These are phyloP conservation scores for Fusarium aywerte DNA, from an alignment of 2,329 filamentous ascomycete genomes.

Conservation along the genomic window DNA sequence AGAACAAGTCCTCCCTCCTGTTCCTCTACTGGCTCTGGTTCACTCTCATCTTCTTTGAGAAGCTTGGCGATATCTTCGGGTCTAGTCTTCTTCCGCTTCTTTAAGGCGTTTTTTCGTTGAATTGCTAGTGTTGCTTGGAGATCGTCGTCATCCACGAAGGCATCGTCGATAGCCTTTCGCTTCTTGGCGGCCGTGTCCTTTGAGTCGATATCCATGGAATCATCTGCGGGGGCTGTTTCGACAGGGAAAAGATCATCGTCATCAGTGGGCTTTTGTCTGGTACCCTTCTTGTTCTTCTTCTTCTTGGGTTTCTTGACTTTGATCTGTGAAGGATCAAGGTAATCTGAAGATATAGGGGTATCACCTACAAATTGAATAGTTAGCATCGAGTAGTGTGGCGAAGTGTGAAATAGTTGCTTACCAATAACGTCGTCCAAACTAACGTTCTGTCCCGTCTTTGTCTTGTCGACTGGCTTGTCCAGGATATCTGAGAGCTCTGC, in stretches of 20 bases:
- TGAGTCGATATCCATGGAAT: constrained; percentile 81
- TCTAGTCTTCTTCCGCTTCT: constrained; percentile 87
- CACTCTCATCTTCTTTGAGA: constrained; percentile 72
- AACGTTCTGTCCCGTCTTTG: constrained; percentile 74
- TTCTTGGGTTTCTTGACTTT: constrained; percentile 97
- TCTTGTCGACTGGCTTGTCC: constrained; percentile 62
- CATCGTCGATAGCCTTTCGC: constrained; percentile 71
- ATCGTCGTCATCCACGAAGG: constrained; percentile 90
- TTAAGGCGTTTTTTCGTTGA: constrained; percentile 85
- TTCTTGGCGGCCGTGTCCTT: constrained; percentile 64
- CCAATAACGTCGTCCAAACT: constrained; percentile 81
- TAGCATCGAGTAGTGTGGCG: constrained; percentile 6
- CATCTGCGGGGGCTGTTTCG: constrained; percentile 51
- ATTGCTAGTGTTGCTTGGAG: constrained; percentile 85
- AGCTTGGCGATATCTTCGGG: constrained; percentile 89
- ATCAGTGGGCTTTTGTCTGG: constrained; percentile 74
- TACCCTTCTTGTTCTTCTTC: constrained; percentile 85
- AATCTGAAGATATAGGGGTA: constrained; percentile 74
- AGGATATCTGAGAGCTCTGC: constrained; percentile 70
- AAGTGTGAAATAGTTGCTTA: constrained; percentile 47
- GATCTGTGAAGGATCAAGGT: constrained; percentile 84
- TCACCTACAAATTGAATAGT: constrained; percentile 37
- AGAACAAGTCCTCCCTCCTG: constrained; percentile 78
- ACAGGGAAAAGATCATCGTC: constrained; percentile 69
- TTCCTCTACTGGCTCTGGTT: constrained; percentile 56